These are phyloP conservation scores for Annulohypoxylon truncatum DNA, from an alignment of 2,329 filamentous ascomycete genomes.

Conservation along the genomic window DNA sequence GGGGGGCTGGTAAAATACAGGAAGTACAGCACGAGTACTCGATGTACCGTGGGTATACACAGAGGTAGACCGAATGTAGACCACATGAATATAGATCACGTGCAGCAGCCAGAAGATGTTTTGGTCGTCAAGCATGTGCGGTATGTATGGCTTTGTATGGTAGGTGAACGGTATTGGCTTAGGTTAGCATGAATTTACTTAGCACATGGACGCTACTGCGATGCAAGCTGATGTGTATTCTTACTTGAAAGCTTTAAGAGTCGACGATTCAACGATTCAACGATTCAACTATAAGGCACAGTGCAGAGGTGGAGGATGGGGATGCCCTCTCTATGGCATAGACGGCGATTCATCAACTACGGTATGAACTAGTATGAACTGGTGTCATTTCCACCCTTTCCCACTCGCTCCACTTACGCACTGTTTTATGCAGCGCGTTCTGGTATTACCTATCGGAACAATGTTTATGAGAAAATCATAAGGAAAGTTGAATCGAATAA, in stretches of 20 bases:
- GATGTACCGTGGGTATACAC: constrained; percentile 13
- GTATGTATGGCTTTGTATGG: background rate
- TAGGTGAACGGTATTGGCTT: constrained; percentile 27
- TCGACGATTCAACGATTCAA: background rate
- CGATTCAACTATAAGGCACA: constrained; percentile 19
- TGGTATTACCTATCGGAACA: constrained; percentile 36
- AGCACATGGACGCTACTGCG: constrained; percentile 31
- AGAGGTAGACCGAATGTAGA: constrained; percentile 14
- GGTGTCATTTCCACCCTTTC: constrained; percentile 26
- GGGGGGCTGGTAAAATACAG: constrained; percentile 14
- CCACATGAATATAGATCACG: constrained; percentile 34
- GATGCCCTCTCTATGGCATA: constrained; percentile 23
- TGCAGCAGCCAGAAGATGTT: constrained; percentile 22
- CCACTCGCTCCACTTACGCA: constrained; percentile 31
- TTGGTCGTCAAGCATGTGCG: constrained; percentile 10
- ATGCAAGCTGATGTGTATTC: constrained; percentile 42
- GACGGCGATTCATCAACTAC: constrained; percentile 25
- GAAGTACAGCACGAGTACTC: constrained; percentile 1
- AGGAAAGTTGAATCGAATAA: constrained; percentile 31
- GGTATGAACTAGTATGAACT: constrained; percentile 36
- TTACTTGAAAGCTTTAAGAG: constrained; percentile 9
- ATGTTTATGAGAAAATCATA: constrained; percentile 39
- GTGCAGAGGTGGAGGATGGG: constrained; percentile 26
- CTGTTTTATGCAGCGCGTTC: constrained; percentile 37
- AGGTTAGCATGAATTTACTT: constrained; percentile 27